These are phyloP conservation scores for Nakaseomyces nivariensis DNA, from an alignment of 1,139 yeast species.

Conservation along the genomic window DNA sequence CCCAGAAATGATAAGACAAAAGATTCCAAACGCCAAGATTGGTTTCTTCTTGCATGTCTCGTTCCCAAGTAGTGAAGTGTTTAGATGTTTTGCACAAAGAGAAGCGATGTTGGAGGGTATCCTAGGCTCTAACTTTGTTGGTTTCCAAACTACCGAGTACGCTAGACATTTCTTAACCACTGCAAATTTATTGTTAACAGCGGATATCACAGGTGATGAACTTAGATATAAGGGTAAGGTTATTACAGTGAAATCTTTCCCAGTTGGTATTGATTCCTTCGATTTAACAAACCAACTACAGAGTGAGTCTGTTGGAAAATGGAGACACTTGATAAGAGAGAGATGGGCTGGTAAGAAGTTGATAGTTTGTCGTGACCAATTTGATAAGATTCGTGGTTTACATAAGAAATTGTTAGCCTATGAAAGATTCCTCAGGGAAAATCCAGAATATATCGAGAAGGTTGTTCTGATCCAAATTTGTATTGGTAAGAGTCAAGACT, in stretches of 20 bases:
- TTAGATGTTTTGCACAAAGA: slow-evolving; percentile 87
- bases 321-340: slow-evolving; percentile 65
- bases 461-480: slow-evolving; percentile 81
- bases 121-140: slow-evolving; percentile 78
- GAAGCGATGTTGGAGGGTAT: slow-evolving; percentile 68
- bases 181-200: slow-evolving; percentile 70
- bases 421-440: slow-evolving; percentile 58
- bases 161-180: slow-evolving; percentile 91
- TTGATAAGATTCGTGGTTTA: slow-evolving; percentile 80
- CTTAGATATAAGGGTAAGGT: slow-evolving; percentile 57
- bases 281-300: slow-evolving; percentile 40
- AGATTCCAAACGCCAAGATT: slow-evolving; percentile 73
- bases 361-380: slow-evolving; percentile 80
- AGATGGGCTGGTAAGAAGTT: slow-evolving; percentile 62
- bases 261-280: slow-evolving; percentile 81
- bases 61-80: slow-evolving; percentile 92
- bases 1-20: slow-evolving; percentile 71
- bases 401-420: slow-evolving; percentile 82
- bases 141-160: slow-evolving; percentile 88
- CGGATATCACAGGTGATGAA: slow-evolving; percentile 74
- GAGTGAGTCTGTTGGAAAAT: slow-evolving; percentile 46
- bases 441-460: slow-evolving; percentile 61
- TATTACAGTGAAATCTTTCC: slow-evolving; percentile 56
- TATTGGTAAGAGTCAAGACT: slow-evolving; percentile 41
- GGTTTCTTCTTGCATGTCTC: slow-evolving; percentile 91